Percentiles rank a stretch among this genome's conserved stretches.
Conservation (phyloP, 495 filamentous ascomycete species). For the Hypoxylon rickii region DNA sequence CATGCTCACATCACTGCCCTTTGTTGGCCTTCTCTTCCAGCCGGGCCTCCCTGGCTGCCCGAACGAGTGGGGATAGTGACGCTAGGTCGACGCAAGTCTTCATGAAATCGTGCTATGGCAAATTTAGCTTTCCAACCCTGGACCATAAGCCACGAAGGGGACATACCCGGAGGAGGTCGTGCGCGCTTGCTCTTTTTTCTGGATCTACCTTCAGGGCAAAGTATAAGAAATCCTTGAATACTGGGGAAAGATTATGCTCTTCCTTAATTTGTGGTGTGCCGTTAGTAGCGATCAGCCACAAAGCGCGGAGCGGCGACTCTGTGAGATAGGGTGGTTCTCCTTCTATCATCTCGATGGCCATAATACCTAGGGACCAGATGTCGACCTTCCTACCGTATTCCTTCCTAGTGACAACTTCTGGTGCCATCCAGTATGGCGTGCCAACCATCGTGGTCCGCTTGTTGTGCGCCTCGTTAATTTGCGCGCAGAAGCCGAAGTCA, state of each 20-base stretch:
- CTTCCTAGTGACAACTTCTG: conserved; percentile 94
- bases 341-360: conserved; percentile 99
- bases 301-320: conserved; percentile 87
- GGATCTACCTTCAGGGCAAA: conserved; percentile 94
- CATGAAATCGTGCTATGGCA: conserved; percentile 87
- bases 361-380: conserved; percentile 98
- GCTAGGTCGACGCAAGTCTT: conserved; percentile 70
- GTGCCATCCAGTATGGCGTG: conserved; percentile 99
- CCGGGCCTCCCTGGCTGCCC: conserved; percentile 79
- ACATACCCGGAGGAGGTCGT: conserved; percentile 85
- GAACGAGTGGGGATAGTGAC: conserved; percentile 75
- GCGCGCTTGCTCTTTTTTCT: conserved; percentile 91
- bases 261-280: conserved; percentile 96
- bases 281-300: conserved; percentile 97
- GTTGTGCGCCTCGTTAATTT: conserved; percentile 95
- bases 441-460: conserved; percentile 99
- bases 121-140: conserved; percentile 37
- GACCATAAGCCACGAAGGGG: background rate
- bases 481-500: conserved; percentile 98
- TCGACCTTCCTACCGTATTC: conserved; percentile 99
- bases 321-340: conserved; percentile 97
- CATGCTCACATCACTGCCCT: conserved; percentile 46
- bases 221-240: conserved; percentile 88
- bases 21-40: conserved; percentile 82
- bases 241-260: conserved; percentile 75